A percentile compares a stretch with the other conserved stretches of the same genome.
phyloP scores from a whole-genome alignment of 2,329 filamentous ascomycete genomes.

The Teratosphaeria viscida region DNA sequence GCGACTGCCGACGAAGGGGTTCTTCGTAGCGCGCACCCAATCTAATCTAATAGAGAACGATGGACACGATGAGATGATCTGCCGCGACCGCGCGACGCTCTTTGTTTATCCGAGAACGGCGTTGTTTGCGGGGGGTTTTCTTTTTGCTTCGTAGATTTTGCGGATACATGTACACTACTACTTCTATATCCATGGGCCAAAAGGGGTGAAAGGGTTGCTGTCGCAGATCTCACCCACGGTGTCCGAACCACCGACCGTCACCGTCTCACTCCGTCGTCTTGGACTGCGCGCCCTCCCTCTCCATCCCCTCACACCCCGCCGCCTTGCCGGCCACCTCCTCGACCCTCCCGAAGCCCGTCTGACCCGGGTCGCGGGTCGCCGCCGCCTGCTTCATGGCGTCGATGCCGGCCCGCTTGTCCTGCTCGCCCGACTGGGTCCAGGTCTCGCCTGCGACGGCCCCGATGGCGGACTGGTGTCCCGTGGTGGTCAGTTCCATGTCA shows the following conservation, averaged over 20 bases:
- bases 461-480: constrained; percentile 40
- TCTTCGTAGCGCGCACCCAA: neutral
- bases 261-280: neutral
- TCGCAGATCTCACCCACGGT: neutral
- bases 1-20: neutral
- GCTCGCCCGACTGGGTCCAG: constrained; percentile 54
- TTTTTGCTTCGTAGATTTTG: no score
- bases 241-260: neutral
- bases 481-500: neutral
- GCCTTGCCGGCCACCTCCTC: constrained; percentile 56
- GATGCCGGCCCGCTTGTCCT: constrained; percentile 53
- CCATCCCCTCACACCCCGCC: constrained; percentile 60
- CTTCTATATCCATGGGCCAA: no score
- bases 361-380: constrained; percentile 43
- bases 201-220: no score
- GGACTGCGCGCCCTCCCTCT: constrained; percentile 45
- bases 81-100: neutral
- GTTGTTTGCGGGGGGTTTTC: no score
- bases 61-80: neutral
- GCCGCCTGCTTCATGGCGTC: constrained; percentile 52
- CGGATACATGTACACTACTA: no score
- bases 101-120: no score
- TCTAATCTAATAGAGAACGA: neutral
- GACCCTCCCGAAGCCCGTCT: constrained; percentile 49
- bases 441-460: constrained; percentile 52